Evolutionary conservation across 2,329 filamentous ascomycete species (phyloP).

Genomic region (Huntiella moniliformis): DNA sequence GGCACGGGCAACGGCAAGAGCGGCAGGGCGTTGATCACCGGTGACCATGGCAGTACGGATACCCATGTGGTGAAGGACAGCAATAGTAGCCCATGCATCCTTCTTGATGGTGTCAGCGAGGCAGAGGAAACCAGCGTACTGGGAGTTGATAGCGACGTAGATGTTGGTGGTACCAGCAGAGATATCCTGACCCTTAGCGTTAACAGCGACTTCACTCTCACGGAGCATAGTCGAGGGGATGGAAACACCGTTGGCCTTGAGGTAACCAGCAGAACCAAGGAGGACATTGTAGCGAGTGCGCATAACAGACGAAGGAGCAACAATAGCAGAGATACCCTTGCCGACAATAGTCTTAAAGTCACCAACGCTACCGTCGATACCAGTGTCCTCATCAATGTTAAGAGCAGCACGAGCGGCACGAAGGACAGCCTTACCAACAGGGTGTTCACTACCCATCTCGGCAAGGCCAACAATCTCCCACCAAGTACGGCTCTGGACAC

Average conservation of each 20-base stretch:
- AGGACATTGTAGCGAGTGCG: slow-evolving; percentile 59
- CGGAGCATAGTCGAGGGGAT: slow-evolving; percentile 46
- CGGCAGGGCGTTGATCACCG: slow-evolving; percentile 73
- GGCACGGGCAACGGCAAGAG: slow-evolving; percentile 60
- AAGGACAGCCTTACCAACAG: slow-evolving; percentile 78
- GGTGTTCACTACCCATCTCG: slow-evolving; percentile 90
- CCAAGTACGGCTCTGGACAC: slow-evolving; percentile 59
- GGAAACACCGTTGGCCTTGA: slow-evolving; percentile 49
- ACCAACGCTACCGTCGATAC: slow-evolving; percentile 65
- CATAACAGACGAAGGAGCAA: slow-evolving; percentile 39
- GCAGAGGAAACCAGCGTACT: slow-evolving; percentile 64
- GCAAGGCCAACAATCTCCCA: slow-evolving; percentile 93
- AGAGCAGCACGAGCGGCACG: slow-evolving; percentile 57
- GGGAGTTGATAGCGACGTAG: slow-evolving; percentile 69
- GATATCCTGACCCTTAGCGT: slow-evolving; percentile 20
- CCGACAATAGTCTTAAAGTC: slow-evolving; percentile 74
- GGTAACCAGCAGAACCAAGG: slow-evolving; percentile 63
- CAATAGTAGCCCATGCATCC: slow-evolving; percentile 60
- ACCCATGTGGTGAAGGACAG: slow-evolving; percentile 66
- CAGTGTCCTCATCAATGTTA: slow-evolving; percentile 49
- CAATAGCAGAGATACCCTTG: slow-evolving; percentile 62
- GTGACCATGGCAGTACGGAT: slow-evolving; percentile 85
- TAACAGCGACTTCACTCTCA: slow-evolving; percentile 32
- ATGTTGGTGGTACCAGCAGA: slow-evolving; percentile 71
- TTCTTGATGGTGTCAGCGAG: slow-evolving; percentile 85